Conservation (phyloP, 768 basidiomycete genomes). For the Paxillus ammoniavirescens region DNA sequence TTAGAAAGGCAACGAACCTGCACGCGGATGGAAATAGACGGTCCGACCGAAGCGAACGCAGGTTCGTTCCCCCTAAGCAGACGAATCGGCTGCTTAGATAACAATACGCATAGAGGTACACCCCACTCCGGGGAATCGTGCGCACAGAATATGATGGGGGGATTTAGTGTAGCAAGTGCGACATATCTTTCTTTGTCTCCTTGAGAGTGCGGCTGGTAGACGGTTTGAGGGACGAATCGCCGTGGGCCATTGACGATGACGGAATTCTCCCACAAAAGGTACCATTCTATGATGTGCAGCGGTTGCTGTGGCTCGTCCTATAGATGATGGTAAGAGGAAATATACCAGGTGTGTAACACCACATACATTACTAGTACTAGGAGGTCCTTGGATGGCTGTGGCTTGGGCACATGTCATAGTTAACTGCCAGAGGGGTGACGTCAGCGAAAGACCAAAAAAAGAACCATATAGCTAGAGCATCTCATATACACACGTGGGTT, state of each 20-base stretch:
- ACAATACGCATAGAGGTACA: constrained; percentile 53
- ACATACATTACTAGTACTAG: background rate
- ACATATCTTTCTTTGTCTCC: constrained; percentile 73
- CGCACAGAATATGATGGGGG: constrained; percentile 58
- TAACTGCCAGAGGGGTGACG: background rate
- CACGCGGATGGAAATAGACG: constrained; percentile 69
- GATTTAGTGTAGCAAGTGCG: constrained; percentile 56
- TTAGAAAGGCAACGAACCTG: constrained; percentile 40
- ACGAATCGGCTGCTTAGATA: constrained; percentile 52
- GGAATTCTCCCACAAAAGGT: background rate
- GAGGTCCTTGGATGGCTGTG: background rate
- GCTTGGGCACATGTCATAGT: background rate
- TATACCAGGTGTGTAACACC: background rate
- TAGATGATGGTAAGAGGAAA: background rate
- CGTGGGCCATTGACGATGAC: constrained; percentile 32
- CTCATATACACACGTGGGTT: no score
- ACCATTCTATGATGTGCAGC: constrained; percentile 6
- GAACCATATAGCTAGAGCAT: no score
- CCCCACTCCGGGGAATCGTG: constrained; percentile 55
- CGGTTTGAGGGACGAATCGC: constrained; percentile 59
- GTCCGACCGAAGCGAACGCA: constrained; percentile 65
- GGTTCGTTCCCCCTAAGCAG: constrained; percentile 53
- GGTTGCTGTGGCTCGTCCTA: background rate
- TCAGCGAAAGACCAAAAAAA: constrained; percentile 9
- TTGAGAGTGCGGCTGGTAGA: constrained; percentile 69